These are phyloP conservation scores for Aureobasidium sp. DNA, from an alignment of 2,329 filamentous ascomycete species.

Conservation along the genomic window DNA sequence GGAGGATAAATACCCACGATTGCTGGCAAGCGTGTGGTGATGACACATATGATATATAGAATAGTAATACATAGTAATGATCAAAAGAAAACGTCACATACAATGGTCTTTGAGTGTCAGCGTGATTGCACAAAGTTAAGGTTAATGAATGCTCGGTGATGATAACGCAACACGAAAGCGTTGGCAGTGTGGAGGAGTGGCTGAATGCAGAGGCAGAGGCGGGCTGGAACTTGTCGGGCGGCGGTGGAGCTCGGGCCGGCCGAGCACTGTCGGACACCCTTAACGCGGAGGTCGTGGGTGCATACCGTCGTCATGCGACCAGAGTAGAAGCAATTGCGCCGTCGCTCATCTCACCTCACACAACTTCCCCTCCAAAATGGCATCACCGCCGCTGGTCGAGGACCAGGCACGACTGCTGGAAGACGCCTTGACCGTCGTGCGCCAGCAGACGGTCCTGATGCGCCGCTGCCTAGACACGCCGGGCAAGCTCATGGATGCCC, in stretches of 20 bases:
- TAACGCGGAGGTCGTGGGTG: not conserved
- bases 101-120: not conserved
- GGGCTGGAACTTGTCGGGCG: not conserved
- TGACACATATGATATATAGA: not conserved
- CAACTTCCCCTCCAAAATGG: conserved; percentile 23
- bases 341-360: not conserved
- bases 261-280: no score
- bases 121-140: not conserved
- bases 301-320: conserved; percentile 7
- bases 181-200: not conserved
- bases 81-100: not conserved
- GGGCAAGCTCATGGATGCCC: conserved; percentile 97
- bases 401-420: conserved; percentile 80
- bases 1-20: not conserved
- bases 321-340: not conserved
- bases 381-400: conserved; percentile 41
- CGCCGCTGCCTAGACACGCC: conserved; percentile 95
- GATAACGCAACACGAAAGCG: not conserved
- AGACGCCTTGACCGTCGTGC: conserved; percentile 91
- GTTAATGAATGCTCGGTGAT: not conserved
- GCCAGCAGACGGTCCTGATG: conserved; percentile 95
- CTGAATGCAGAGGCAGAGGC: not conserved
- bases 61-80: conserved; percentile 3
- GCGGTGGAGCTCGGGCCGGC: not conserved
- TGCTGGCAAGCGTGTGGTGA: not conserved